Conservation (phyloP, 2,329 filamentous ascomycete genomes). For the Teratosphaeria zuluensis region DNA sequence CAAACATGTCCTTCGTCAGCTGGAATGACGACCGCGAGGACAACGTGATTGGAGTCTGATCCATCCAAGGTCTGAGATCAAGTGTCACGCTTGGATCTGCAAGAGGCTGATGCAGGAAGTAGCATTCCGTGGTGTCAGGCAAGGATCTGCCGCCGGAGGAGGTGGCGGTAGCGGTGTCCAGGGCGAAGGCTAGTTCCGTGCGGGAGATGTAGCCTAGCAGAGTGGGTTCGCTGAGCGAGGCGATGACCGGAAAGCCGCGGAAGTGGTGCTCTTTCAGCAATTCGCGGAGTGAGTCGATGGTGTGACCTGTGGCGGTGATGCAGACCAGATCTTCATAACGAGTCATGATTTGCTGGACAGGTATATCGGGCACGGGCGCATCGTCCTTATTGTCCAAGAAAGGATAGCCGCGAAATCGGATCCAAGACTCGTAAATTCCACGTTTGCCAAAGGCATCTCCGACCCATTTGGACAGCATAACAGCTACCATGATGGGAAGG, state of each 20-base stretch:
- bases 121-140: constrained; percentile 63
- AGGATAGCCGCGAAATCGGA: constrained; percentile 89
- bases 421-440: constrained; percentile 97
- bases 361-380: constrained; percentile 64
- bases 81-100: constrained; percentile 68
- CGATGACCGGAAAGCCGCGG: constrained; percentile 86
- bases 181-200: constrained; percentile 75
- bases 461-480: constrained; percentile 98
- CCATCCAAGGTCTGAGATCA: constrained; percentile 95
- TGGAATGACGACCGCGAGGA: constrained; percentile 67
- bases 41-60: constrained; percentile 90
- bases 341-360: constrained; percentile 85
- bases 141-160: constrained; percentile 40
- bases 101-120: constrained; percentile 75
- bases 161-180: constrained; percentile 51
- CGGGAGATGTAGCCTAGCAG: constrained; percentile 90
- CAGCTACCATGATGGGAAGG: constrained; percentile 95
- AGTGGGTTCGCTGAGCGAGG: constrained; percentile 64
- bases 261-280: constrained; percentile 67
- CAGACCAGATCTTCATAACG: constrained; percentile 81
- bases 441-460: constrained; percentile 87
- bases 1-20: constrained; percentile 86
- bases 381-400: constrained; percentile 90
- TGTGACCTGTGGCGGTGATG: constrained; percentile 72
- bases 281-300: constrained; percentile 61